Base-by-base conservation (phyloP, 495 filamentous ascomycete species). In the Hypoxylon subgilvum region DNA sequence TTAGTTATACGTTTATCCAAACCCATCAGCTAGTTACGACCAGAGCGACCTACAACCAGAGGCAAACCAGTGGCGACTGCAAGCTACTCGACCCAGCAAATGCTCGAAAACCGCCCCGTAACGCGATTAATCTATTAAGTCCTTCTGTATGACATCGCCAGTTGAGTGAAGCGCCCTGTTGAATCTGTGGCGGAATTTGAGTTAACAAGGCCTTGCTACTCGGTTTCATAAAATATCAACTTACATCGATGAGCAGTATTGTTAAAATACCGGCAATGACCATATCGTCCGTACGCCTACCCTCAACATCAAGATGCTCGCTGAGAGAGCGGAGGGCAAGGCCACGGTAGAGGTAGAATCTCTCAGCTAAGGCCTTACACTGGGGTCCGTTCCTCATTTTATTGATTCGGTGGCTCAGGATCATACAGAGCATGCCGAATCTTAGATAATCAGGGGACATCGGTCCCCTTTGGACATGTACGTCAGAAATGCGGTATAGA, bases 91-190 rank as follows among this genome's bases (percentile, higher is more conserved):
- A 58, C 35, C 22, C 9, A 8, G 43, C 23, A 4, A 66, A 13
- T 2, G 10, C 8, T 6, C 43, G 38, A 22, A 72, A 46, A 0
- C 72, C 72, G 8, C 72, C 72, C 6, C 69, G 70, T 2, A 67
- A 34, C 19, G 35, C 38, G 9, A 74, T 67, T 6, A 74, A 13
- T 47, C 56, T 63, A 8, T 65, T 45, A 17, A 64, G 40, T 13
- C 57, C 72, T 6, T 72, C 69, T 7, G 73, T 12, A 40, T 74
- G 72, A 17, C 47, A 68, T 35, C 69, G 65, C 69, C 69, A 74
- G 35, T 66, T 52, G 1, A 56, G 61, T 9, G 61, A 68, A 14
- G 57, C 46, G 8, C 63, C 67, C 14, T 72, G 66, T 25, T 72
- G 69, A 2, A 67, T 53, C 69, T 74, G 25, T 12, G 19, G 1